Evolutionary conservation across 495 filamentous ascomycete species (phyloP).

Genomic region (Hypoxylon fragiforme): DNA sequence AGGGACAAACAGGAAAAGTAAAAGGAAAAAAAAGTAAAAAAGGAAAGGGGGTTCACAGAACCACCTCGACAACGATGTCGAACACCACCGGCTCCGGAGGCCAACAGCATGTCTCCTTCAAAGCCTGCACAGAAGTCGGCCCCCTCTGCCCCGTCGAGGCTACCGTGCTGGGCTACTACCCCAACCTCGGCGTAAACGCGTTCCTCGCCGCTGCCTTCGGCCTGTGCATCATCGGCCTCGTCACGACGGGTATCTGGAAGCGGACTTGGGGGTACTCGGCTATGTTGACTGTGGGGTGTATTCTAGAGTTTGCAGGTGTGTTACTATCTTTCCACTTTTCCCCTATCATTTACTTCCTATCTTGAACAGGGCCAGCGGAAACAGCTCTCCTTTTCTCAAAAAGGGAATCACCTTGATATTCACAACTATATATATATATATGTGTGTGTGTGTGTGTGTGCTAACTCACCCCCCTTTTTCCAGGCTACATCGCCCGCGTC

Average conservation of each 20-base stretch:
- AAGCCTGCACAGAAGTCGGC: constrained; percentile 52
- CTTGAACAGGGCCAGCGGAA: no score
- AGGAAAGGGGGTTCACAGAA: not conserved
- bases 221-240: constrained; percentile 49
- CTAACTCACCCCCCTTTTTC: constrained; percentile 2
- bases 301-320: constrained; percentile 45
- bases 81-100: constrained; percentile 20
- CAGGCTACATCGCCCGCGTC: constrained; percentile 64
- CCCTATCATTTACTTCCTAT: not conserved
- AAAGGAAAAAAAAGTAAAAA: not conserved
- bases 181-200: constrained; percentile 62
- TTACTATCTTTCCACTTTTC: not conserved
- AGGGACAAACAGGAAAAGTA: not conserved
- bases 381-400: no score
- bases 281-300: constrained; percentile 53
- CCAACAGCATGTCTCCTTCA: constrained; percentile 35
- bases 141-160: constrained; percentile 58
- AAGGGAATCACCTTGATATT: no score
- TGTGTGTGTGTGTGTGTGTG: not conserved
- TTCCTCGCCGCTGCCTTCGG: constrained; percentile 63
- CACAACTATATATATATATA: not conserved
- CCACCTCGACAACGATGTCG: constrained; percentile 22
- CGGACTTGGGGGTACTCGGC: constrained; percentile 64
- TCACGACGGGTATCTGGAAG: constrained; percentile 58
- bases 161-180: constrained; percentile 70